Evolutionary conservation across 2,329 filamentous ascomycete genomes (phyloP).

Genomic region (Cadophora sp.): DNA sequence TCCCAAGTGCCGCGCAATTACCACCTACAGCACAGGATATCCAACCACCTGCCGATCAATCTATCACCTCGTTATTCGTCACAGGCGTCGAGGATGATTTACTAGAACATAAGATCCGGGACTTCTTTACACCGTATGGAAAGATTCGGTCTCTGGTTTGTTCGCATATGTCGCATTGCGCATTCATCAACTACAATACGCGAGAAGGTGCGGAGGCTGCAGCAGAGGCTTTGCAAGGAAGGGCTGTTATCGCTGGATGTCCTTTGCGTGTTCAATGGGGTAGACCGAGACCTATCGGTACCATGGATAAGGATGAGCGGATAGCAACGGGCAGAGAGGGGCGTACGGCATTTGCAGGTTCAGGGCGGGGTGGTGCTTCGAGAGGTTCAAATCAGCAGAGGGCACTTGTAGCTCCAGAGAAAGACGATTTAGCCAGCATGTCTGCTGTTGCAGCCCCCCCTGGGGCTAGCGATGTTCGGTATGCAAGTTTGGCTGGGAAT

Average conservation of each 20-base stretch:
- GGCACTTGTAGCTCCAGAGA: slow-evolving; percentile 33
- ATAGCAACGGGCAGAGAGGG: slow-evolving; percentile 83
- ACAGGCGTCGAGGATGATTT: slow-evolving; percentile 96
- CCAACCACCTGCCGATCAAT: slow-evolving; percentile 80
- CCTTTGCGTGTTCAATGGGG: slow-evolving; percentile 92
- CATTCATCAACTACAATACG: slow-evolving; percentile 93
- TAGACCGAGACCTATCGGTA: slow-evolving; percentile 88
- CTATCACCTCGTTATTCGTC: slow-evolving; percentile 91
- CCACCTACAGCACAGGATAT: slow-evolving; percentile 87
- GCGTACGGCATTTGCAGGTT: slow-evolving; percentile 61
- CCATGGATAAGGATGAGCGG: slow-evolving; percentile 86
- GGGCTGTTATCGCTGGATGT: slow-evolving; percentile 88
- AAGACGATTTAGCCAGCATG: slow-evolving; percentile 44
- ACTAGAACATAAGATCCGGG: slow-evolving; percentile 87
- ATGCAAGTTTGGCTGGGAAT: slow-evolving; percentile 85
- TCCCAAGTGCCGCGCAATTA: slow-evolving; percentile 74
- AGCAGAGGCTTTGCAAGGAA: slow-evolving; percentile 83
- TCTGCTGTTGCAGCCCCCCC: slow-evolving; percentile 75
- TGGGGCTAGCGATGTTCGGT: slow-evolving; percentile 78
- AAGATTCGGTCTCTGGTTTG: slow-evolving; percentile 93
- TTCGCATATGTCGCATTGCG: slow-evolving; percentile 96
- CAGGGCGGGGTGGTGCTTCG: slow-evolving; percentile 48
- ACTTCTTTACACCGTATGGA: slow-evolving; percentile 88
- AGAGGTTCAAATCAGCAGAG: slow-evolving; percentile 40
- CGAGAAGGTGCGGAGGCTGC: slow-evolving; percentile 86